A percentile compares a stretch with the other conserved stretches of the same genome.
These are phyloP conservation scores for Aspergillus kassunensis DNA, from an alignment of 495 filamentous ascomycete genomes.

Conservation along the genomic window DNA sequence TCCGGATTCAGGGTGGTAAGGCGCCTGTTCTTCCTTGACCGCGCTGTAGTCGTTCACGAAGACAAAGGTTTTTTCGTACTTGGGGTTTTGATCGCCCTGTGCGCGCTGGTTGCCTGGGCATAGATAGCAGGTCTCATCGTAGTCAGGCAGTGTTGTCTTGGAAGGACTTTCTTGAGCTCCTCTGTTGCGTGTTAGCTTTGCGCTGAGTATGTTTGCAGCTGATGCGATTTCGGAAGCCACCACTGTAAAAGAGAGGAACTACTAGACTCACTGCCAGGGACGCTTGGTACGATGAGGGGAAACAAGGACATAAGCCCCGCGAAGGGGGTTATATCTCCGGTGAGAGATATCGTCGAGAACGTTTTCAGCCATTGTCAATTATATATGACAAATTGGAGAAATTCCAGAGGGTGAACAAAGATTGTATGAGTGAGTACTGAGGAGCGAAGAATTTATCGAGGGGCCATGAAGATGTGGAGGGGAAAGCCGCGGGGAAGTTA, in stretches of 20 bases:
- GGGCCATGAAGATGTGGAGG: background rate
- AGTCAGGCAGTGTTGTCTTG: slow-evolving; percentile 68
- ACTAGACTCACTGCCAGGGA: slow-evolving; percentile 89
- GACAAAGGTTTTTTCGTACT: slow-evolving; percentile 82
- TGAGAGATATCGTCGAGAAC: slow-evolving; percentile 98
- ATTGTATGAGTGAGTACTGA: too few relatives aligned
- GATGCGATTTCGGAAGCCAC: too few relatives aligned
- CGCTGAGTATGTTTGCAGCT: too few relatives aligned
- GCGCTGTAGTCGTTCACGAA: slow-evolving; percentile 99
- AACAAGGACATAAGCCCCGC: slow-evolving; percentile 85
- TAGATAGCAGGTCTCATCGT: slow-evolving; percentile 91
- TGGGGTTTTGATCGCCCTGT: slow-evolving; percentile 80
- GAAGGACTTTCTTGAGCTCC: slow-evolving; percentile 85
- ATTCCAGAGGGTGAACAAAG: slow-evolving; percentile 7
- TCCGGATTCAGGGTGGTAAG: slow-evolving; percentile 53
- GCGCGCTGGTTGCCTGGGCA: slow-evolving; percentile 94
- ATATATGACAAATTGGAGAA: background rate
- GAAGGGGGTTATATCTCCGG: slow-evolving; percentile 86
- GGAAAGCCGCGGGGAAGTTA: slow-evolving; percentile 12
- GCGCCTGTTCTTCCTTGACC: slow-evolving; percentile 85
- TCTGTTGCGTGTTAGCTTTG: slow-evolving; percentile 46
- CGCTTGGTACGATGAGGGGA: slow-evolving; percentile 95
- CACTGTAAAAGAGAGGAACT: too few relatives aligned
- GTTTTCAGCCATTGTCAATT: slow-evolving; percentile 50
- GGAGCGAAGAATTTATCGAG: slow-evolving; percentile 10